Conservation (phyloP, 2,329 filamentous ascomycete species). For the Colletotrichum incanum region DNA sequence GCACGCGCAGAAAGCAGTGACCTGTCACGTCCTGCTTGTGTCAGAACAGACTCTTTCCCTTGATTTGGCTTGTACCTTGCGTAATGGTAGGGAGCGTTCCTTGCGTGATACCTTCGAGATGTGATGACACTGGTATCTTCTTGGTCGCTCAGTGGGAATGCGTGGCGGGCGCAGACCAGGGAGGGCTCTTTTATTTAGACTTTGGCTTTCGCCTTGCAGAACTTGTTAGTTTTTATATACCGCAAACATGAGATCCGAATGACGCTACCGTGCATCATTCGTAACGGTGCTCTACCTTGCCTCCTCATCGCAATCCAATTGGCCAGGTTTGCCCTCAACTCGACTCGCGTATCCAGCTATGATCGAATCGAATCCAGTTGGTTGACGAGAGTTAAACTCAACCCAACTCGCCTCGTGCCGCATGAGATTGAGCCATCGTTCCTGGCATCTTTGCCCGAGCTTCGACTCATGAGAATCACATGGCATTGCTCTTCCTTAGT, state of each 20-base stretch:
- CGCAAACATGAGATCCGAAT: conserved; percentile 32
- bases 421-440: conserved; percentile 19
- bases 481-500: conserved; percentile 12
- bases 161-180: conserved; percentile 1
- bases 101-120: background rate
- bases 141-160: background rate
- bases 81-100: conserved; percentile 6
- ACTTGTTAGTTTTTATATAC: background rate
- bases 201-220: conserved; percentile 30
- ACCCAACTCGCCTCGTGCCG: conserved; percentile 34
- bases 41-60: conserved; percentile 11
- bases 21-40: conserved; percentile 6
- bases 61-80: conserved; percentile 30
- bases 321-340: background rate
- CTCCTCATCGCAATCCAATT: background rate
- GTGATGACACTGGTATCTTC: conserved; percentile 7
- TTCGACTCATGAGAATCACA: conserved; percentile 28
- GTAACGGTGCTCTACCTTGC: conserved; percentile 4
- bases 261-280: conserved; percentile 33
- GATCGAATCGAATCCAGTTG: conserved; percentile 1
- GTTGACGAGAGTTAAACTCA: conserved; percentile 24
- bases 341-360: conserved; percentile 4
- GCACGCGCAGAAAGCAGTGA: conserved; percentile 5
- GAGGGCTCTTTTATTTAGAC: conserved; percentile 9
- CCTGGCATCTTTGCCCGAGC: conserved; percentile 4